Evolutionary conservation across 148 eudicot species (phyloP).

Genomic region (Spergularia marina): DNA sequence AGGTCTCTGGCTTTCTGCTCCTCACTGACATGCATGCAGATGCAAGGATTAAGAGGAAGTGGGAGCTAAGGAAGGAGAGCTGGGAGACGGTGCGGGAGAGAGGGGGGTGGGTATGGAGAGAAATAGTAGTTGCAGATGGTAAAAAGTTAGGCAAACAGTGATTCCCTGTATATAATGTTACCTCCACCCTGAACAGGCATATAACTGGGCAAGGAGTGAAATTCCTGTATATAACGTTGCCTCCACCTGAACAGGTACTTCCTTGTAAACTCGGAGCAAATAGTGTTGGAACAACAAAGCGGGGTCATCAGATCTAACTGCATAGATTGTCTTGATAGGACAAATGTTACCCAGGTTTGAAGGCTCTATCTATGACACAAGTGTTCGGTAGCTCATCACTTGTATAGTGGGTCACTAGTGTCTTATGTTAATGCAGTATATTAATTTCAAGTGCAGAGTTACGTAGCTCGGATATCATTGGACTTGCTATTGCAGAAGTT

Average conservation of each 20-base stretch:
- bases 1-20: too few species aligned
- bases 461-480: slow-evolving; percentile 65
- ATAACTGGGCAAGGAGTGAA: not conserved
- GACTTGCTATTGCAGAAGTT: slow-evolving; percentile 58
- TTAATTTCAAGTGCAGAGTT: slow-evolving; percentile 50
- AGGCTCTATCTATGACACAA: slow-evolving; percentile 13
- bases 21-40: not conserved
- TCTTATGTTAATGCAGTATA: not conserved
- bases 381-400: not conserved
- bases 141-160: not conserved
- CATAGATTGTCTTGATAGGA: slow-evolving; percentile 97
- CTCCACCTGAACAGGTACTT: slow-evolving; percentile 82
- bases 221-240: slow-evolving; percentile 37
- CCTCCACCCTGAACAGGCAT: not conserved
- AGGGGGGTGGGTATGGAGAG: too few species aligned
- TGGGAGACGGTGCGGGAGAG: not conserved
- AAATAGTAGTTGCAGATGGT: not conserved
- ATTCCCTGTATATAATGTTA: too few species aligned
- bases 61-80: not conserved
- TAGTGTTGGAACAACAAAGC: slow-evolving; percentile 57
- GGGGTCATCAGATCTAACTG: slow-evolving; percentile 91
- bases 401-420: not conserved
- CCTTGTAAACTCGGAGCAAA: slow-evolving; percentile 54
- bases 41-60: not conserved
- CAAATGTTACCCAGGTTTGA: slow-evolving; percentile 95